Percentiles rank a stretch among this genome's conserved stretches.
Conservation (phyloP, 73 alveolate species). For the Paramecium pentaurelia region DNA sequence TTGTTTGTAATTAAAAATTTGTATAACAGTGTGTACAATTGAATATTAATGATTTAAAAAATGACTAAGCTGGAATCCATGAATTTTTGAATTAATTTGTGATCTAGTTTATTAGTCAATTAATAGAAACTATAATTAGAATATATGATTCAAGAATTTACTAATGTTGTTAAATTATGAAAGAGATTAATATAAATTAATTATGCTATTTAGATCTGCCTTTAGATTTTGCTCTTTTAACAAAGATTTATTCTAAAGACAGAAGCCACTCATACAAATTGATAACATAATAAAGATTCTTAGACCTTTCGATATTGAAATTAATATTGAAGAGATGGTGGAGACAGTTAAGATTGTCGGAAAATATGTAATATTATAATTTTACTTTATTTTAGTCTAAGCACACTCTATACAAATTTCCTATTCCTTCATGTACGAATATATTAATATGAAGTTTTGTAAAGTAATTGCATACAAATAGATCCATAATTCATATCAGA, state of each 20-base stretch:
- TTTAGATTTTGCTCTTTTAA: constrained; percentile 38
- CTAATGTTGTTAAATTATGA: not conserved
- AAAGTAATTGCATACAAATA: not conserved
- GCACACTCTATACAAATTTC: constrained; percentile 27
- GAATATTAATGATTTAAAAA: no score
- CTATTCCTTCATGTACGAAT: not conserved
- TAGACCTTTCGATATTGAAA: constrained; percentile 24
- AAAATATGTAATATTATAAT: not conserved
- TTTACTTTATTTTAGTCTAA: not conserved
- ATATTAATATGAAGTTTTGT: not conserved
- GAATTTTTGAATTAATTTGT: not conserved
- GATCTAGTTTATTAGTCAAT: not conserved
- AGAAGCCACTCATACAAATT: not conserved
- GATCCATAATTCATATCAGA: not conserved
- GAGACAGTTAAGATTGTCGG: constrained; percentile 34
- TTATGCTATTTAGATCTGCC: constrained; percentile 17
- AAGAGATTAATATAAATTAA: not conserved
- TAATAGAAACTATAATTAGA: not conserved
- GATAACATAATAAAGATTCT: constrained; percentile 29
- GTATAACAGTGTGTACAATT: not conserved
- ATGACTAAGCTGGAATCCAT: not conserved
- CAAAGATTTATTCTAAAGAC: not conserved
- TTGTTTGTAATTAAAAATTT: no score
- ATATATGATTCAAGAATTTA: not conserved
- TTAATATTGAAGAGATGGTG: constrained; percentile 18